Evolutionary conservation across 169 alveolate genomes (phyloP).

Genomic region (Plasmodium fragile): DNA sequence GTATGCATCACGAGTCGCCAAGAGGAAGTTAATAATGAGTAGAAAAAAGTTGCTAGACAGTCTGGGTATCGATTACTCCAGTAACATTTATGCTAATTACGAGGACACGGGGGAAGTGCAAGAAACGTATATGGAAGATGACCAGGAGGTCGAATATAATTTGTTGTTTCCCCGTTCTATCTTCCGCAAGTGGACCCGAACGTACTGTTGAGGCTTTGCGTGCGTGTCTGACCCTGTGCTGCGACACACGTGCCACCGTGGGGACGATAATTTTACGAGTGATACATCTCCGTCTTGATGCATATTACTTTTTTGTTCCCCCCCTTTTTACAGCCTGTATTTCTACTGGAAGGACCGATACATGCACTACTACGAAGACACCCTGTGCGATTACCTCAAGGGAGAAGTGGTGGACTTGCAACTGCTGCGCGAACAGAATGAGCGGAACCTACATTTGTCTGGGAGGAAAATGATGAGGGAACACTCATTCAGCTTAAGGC

Average conservation of each 20-base stretch:
- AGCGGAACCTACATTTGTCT: conserved; percentile 39
- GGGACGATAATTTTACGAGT: background rate
- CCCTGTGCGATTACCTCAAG: conserved; percentile 66
- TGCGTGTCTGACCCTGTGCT: background rate
- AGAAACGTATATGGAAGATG: conserved; percentile 24
- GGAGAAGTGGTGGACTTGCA: conserved; percentile 64
- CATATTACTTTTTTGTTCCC: background rate
- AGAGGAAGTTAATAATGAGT: conserved; percentile 54
- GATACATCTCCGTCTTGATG: background rate
- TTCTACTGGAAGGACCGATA: conserved; percentile 68
- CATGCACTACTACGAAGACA: conserved; percentile 61
- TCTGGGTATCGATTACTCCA: conserved; percentile 38
- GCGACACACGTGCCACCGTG: background rate
- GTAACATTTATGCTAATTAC: conserved; percentile 40
- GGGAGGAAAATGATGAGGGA: conserved; percentile 40
- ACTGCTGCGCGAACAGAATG: conserved; percentile 64
- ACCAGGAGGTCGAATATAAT: conserved; percentile 37
- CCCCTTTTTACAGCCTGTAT: conserved; percentile 19
- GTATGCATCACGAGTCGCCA: conserved; percentile 46
- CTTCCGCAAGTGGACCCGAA: conserved; percentile 62
- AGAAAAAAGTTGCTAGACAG: conserved; percentile 26
- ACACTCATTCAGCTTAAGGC: conserved; percentile 48
- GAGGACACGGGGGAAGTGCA: conserved; percentile 2
- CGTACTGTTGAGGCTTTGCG: background rate
- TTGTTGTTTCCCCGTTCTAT: conserved; percentile 55